phyloP scores from a whole-genome alignment of 1,284 basidiomycete species.

The Irpex sp. region DNA sequence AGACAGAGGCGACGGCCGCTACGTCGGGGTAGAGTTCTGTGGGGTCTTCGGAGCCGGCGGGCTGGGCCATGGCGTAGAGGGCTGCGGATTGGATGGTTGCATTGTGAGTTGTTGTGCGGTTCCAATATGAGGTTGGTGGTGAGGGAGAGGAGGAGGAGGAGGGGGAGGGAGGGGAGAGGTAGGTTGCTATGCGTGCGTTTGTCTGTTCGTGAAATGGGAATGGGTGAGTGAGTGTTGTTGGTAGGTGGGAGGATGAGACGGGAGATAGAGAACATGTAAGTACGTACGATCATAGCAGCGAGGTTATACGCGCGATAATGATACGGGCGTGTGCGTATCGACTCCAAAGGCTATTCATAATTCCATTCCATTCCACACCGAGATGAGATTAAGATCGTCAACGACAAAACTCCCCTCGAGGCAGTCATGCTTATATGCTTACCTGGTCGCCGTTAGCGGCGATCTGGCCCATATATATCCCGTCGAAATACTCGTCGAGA shows the following conservation, averaged over 20 bases:
- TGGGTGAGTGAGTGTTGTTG: no score
- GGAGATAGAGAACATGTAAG: conserved; percentile 9
- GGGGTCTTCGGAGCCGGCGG: conserved; percentile 30
- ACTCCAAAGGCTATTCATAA: conserved; percentile 50
- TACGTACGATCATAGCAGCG: conserved; percentile 56
- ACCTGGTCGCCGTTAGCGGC: conserved; percentile 36
- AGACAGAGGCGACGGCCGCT: conserved; percentile 47
- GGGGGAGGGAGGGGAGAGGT: conserved; percentile 33
- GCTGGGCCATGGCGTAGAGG: conserved; percentile 44
- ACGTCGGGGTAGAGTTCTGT: conserved; percentile 27
- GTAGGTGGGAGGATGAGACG: no score
- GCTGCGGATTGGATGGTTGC: conserved; percentile 55
- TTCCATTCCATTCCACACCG: conserved; percentile 10
- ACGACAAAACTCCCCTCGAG: no score
- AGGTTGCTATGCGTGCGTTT: conserved; percentile 48
- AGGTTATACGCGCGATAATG: conserved; percentile 68
- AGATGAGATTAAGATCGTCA: neutral
- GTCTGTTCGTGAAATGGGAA: no score
- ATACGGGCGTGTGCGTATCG: conserved; percentile 55
- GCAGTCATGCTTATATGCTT: neutral
- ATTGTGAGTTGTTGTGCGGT: conserved; percentile 40
- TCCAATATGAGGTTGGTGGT: conserved; percentile 34
- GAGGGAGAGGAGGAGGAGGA: conserved; percentile 35
- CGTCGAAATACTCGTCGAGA: conserved; percentile 33
- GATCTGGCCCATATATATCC: conserved; percentile 34